A percentile compares a stretch with the other conserved stretches of the same genome.
Conservation (phyloP, 352 stramenopile species). For the Pythium diclinum region DNA sequence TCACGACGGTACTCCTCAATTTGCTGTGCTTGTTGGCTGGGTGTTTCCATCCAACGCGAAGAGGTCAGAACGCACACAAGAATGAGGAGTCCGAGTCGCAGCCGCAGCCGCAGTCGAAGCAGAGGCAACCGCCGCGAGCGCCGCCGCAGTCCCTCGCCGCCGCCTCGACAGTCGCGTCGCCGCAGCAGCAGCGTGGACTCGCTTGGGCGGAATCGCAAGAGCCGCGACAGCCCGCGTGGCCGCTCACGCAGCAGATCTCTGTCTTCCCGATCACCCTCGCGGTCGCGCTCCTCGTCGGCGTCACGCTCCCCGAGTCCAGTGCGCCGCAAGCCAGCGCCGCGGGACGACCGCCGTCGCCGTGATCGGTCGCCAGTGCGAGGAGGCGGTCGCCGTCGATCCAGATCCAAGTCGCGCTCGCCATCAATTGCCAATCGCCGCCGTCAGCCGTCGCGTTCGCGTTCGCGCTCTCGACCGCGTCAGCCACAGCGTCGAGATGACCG, state of each 20-base stretch:
- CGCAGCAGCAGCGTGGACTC: constrained; percentile 30
- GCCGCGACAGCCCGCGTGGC: neutral
- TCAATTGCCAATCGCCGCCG: constrained; percentile 1
- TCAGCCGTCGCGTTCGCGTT: constrained; percentile 5
- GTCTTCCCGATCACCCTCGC: constrained; percentile 7
- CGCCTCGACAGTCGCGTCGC: neutral
- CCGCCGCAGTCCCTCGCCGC: neutral
- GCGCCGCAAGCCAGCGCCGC: constrained; percentile 3
- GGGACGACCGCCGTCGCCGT: neutral
- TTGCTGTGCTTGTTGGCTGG: neutral
- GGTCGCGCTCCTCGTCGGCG: neutral
- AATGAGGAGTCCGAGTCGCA: constrained; percentile 21
- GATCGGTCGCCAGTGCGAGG: constrained; percentile 1
- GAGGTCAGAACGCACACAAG: neutral
- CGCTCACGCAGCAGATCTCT: constrained; percentile 12
- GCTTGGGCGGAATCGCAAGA: constrained; percentile 20
- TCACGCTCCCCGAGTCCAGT: constrained; percentile 12
- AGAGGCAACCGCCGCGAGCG: constrained; percentile 8
- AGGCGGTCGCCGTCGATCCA: neutral
- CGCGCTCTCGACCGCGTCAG: constrained; percentile 16
- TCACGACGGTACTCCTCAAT: neutral
- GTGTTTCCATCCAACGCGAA: neutral
- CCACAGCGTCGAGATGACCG: constrained; percentile 16
- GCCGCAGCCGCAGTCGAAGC: constrained; percentile 14
- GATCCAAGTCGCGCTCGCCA: constrained; percentile 7